Conservation (phyloP, 768 basidiomycete genomes). For the Cyclocybe cylindracea region DNA sequence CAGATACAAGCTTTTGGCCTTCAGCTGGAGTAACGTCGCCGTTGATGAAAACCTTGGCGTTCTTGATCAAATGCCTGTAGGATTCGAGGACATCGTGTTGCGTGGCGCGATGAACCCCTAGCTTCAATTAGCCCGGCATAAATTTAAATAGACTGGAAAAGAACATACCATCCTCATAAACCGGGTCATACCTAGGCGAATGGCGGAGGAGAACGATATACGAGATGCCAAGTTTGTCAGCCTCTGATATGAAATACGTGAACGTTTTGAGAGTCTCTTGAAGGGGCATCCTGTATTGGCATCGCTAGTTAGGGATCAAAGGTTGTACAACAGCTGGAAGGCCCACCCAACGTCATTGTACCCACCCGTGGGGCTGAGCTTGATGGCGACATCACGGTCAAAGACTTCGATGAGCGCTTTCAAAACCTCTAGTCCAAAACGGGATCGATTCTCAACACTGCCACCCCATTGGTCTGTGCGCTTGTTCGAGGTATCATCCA, state of each 20-base stretch:
- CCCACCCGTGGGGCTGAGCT: constrained; percentile 43
- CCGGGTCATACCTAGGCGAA: constrained; percentile 15
- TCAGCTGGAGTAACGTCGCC: constrained; percentile 36
- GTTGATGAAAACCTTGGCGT: constrained; percentile 39
- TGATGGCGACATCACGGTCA: constrained; percentile 45
- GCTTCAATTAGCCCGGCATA: background rate
- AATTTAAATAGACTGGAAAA: no score
- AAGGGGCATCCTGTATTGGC: constrained; percentile 37
- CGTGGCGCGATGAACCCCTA: constrained; percentile 36
- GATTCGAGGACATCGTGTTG: constrained; percentile 39
- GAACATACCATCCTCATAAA: constrained; percentile 30
- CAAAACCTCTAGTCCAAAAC: constrained; percentile 54
- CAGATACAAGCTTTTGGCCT: constrained; percentile 34
- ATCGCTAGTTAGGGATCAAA: background rate
- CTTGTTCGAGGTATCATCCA: constrained; percentile 45
- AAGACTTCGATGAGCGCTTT: constrained; percentile 42
- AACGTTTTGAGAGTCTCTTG: constrained; percentile 42
- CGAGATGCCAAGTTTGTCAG: constrained; percentile 35
- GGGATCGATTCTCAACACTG: constrained; percentile 53
- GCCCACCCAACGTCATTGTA: constrained; percentile 46
- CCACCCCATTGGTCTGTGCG: constrained; percentile 65
- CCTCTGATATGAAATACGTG: constrained; percentile 40
- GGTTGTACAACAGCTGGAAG: background rate
- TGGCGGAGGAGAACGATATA: constrained; percentile 36
- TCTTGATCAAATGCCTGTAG: constrained; percentile 34